Evolutionary conservation across 306 rosid species (phyloP).

Genomic region (Pyrus bretschneideri): DNA sequence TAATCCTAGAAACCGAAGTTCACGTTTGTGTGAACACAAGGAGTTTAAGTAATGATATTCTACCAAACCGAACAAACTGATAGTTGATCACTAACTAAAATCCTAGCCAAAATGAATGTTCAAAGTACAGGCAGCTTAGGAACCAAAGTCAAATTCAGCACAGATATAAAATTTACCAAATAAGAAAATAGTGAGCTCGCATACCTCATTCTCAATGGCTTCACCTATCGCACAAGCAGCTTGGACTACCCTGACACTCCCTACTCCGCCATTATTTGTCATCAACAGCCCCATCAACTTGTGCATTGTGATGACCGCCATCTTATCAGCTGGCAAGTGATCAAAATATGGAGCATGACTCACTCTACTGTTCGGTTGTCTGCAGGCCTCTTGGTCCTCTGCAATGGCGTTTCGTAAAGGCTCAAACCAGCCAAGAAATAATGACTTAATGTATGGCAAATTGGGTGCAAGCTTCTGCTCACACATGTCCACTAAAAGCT

Average conservation of each 20-base stretch:
- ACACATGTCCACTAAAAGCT: constrained; percentile 71
- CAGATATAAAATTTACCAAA: background rate
- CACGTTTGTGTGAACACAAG: background rate
- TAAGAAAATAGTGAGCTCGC: constrained; percentile 8
- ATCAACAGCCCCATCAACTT: constrained; percentile 89
- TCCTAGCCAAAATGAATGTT: constrained; percentile 2
- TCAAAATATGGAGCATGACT: constrained; percentile 51
- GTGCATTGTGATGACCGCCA: constrained; percentile 95
- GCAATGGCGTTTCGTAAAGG: constrained; percentile 62
- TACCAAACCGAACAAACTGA: no score
- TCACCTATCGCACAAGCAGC: constrained; percentile 88
- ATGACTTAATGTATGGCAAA: constrained; percentile 78
- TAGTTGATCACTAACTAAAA: background rate
- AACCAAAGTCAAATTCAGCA: background rate
- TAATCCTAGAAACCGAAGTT: background rate
- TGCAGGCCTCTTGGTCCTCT: constrained; percentile 45
- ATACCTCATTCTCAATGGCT: constrained; percentile 86
- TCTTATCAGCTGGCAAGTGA: constrained; percentile 61
- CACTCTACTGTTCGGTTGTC: constrained; percentile 1
- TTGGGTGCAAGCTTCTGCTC: constrained; percentile 88
- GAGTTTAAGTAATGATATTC: background rate
- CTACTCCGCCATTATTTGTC: constrained; percentile 53
- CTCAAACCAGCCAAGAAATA: constrained; percentile 93
- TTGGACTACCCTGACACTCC: constrained; percentile 60
- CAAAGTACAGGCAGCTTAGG: background rate